Evolutionary conservation across 1,284 basidiomycete genomes (phyloP), one percentile per base, ranked within the genome.

Genomic region (Cryptococcus sp.): DNA sequence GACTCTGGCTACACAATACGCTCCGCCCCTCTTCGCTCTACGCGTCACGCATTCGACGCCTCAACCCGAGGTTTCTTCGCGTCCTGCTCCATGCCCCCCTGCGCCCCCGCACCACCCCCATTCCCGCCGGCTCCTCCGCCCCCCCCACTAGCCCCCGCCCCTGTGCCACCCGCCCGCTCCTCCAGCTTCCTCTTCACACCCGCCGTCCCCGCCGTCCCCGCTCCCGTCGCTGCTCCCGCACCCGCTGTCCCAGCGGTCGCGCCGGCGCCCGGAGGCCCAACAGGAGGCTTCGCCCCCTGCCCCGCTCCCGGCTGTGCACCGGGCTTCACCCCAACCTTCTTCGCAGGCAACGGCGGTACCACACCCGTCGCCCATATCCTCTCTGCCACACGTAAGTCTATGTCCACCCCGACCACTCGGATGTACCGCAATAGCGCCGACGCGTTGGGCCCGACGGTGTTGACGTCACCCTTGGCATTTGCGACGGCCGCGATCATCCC

Each of bases 401-500:
- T 72, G 36, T 73, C 68, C 18, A 70, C 67, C 6, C 73, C 73
- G 3, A 76, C 72, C 24, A 70, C 68, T 33, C 69, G 63, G 57
- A 76, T 74, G 54, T 76, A 76, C 28, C 66, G 58, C 47, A 76
- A 53, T n/a, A 76, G 55, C 2, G 71, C 70, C 20, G 54, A 57
- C 11, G 72, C 73, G 54, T 76, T 68, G 1, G 70, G 71, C 4
- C 73, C 73, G 48, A 76, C 71, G 3, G 65, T 70, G 51, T 73
- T 73, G 39, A 76, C 71, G 52, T 76, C 70, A 7, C 71, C 69
- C 38, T 71, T 68, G n/a, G 66, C 72, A 38, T 72, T 69, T 35
- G 73, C 70, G 11, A 73, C 73, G 45, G 70, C 70, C 1, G 73
- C 73, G 46, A 76, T 76, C 68, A 73, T 71, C 28, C 65, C 62